Conservation (phyloP, 495 filamentous ascomycete species). For the Tetracladium setigerum region DNA sequence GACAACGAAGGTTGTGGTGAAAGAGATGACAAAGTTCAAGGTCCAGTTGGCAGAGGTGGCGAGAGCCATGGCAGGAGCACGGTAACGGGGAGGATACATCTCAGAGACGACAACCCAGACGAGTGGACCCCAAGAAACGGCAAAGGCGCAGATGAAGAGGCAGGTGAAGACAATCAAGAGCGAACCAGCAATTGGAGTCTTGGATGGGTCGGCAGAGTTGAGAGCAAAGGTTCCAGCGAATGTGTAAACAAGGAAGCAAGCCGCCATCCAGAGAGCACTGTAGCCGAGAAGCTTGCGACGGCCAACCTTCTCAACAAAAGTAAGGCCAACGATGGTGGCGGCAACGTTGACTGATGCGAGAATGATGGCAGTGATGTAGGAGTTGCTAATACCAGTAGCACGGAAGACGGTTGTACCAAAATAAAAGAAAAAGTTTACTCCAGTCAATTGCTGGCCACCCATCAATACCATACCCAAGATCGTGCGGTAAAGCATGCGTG, state of each 20-base stretch:
- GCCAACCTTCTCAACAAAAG: constrained; percentile 62
- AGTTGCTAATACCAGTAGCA: constrained; percentile 58
- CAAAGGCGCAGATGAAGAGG: constrained; percentile 53
- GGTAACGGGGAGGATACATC: constrained; percentile 66
- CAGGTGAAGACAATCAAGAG: constrained; percentile 72
- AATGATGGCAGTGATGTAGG: constrained; percentile 67
- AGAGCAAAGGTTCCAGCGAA: constrained; percentile 56
- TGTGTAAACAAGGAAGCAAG: constrained; percentile 58
- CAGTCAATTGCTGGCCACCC: constrained; percentile 60
- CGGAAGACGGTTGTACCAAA: constrained; percentile 69
- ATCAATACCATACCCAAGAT: constrained; percentile 59
- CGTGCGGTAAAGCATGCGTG: constrained; percentile 61
- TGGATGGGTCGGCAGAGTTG: constrained; percentile 32
- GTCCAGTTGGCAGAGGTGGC: constrained; percentile 74
- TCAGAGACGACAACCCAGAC: constrained; percentile 71
- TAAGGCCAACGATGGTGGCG: constrained; percentile 66
- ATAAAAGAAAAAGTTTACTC: constrained; percentile 79
- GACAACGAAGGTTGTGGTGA: constrained; percentile 77
- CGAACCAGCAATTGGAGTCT: constrained; percentile 45
- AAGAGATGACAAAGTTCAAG: constrained; percentile 68
- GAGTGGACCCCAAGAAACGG: constrained; percentile 76
- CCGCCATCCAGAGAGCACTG: constrained; percentile 61
- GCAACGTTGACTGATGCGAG: constrained; percentile 66
- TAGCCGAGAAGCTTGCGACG: constrained; percentile 58
- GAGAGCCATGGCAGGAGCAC: constrained; percentile 61